Evolutionary conservation across 208 protist species (phyloP), one percentile per base, ranked within the genome.

Genomic region (Phytomonas sp.): DNA sequence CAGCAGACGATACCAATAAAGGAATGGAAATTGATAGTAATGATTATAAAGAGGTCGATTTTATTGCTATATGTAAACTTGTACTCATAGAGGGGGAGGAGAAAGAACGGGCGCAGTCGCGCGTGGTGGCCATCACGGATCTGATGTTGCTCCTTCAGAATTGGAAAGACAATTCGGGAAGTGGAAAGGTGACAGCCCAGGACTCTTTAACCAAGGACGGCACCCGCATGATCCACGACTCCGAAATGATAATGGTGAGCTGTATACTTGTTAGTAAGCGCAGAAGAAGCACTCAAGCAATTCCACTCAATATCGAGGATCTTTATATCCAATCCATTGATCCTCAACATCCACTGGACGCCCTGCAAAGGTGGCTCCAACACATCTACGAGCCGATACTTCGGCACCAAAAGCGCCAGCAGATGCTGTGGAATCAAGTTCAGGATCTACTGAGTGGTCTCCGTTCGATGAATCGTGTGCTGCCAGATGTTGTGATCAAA

Each of bases 381-480:
- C 60, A 74, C 62, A 76, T 96, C 33, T 96, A 91, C 71, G 91
- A 93, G 53, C 88, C 88, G 9, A 73, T 94, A 60, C 70, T 90
- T 26, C 74, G 69, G 28, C 60, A 66, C 15, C 74, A 72, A 62
- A 75, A 85, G 67, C 78, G 74, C 26, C 79, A 86, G 51, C 71
- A 76, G 9, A 56, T 66, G 62, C 77, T 93, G 53, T 79, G 82
- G 17, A 74, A 76, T 13, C 78, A 85, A 63, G 77, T 93, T 66
- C 88, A 92, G 62, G 91, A 96, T 37, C 65, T 96, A 6, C 70
- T 91, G 30, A 85, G 78, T 34, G 81, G 81, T 29, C 87, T 96
- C 34, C 80, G 80, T n/a, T 81, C 78, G 2, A 72, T 81, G 60
- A 76, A 78, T 64, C 74, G 83, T 37, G 69, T 82, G 6, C 70